phyloP scores from a whole-genome alignment of 1,284 basidiomycete species.

The Hortiboletus rubellus region DNA sequence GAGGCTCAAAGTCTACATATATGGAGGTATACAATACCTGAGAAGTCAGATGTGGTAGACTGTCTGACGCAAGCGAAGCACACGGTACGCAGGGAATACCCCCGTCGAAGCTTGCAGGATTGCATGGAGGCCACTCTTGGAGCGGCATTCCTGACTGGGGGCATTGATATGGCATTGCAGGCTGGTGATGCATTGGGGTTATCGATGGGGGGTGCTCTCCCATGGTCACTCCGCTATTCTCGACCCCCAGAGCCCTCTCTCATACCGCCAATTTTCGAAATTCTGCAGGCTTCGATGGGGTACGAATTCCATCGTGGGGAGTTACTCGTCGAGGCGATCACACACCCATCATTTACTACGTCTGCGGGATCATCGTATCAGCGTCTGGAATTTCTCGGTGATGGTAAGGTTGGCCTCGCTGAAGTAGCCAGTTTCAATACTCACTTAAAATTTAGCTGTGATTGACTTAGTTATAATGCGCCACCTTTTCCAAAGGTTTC shows the following conservation, averaged over 20 bases:
- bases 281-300: slow-evolving; percentile 62
- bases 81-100: slow-evolving; percentile 41
- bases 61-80: slow-evolving; percentile 33
- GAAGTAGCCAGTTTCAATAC: not conserved
- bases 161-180: slow-evolving; percentile 65
- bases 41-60: slow-evolving; percentile 34
- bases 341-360: slow-evolving; percentile 72
- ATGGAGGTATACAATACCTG: slow-evolving; percentile 59
- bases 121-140: slow-evolving; percentile 83
- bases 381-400: slow-evolving; percentile 82
- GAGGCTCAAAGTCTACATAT: slow-evolving; percentile 54
- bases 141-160: slow-evolving; percentile 68
- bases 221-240: slow-evolving; percentile 59
- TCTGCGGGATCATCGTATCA: slow-evolving; percentile 70
- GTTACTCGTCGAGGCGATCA: slow-evolving; percentile 73
- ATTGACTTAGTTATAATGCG: slow-evolving; percentile 72
- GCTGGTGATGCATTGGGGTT: slow-evolving; percentile 65
- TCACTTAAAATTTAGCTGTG: slow-evolving; percentile 51
- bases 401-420: slow-evolving; percentile 52
- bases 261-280: slow-evolving; percentile 50
- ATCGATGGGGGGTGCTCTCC: slow-evolving; percentile 65
- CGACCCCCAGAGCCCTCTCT: slow-evolving; percentile 33
- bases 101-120: slow-evolving; percentile 75
- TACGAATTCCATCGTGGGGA: slow-evolving; percentile 67
- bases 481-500: slow-evolving; percentile 72